Conservation (phyloP, 768 basidiomycete genomes). For the Boletus bicolor region DNA sequence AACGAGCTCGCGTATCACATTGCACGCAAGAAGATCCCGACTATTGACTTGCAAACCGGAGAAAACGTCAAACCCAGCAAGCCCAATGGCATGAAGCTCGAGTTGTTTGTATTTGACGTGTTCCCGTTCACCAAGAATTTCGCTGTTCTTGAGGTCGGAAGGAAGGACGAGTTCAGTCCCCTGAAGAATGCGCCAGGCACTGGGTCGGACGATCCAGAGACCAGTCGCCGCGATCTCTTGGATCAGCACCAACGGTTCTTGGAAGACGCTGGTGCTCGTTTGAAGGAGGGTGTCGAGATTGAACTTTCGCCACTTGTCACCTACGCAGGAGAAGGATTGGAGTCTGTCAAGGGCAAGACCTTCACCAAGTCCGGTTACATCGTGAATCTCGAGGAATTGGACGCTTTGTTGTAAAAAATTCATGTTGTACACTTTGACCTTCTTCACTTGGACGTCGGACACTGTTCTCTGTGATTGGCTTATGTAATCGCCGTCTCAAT, state of each 20-base stretch:
- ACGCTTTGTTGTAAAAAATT: conserved; percentile 51
- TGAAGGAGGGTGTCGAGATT: conserved; percentile 76
- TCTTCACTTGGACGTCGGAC: background rate
- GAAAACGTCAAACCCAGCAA: conserved; percentile 71
- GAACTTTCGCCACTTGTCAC: conserved; percentile 87
- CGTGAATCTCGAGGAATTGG: conserved; percentile 64
- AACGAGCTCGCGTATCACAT: conserved; percentile 93
- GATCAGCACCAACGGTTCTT: conserved; percentile 86
- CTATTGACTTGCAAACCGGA: conserved; percentile 69
- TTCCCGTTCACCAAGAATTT: conserved; percentile 87
- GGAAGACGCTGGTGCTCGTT: conserved; percentile 67
- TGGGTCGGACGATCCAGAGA: conserved; percentile 84
- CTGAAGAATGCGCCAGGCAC: conserved; percentile 97
- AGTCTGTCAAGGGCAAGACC: conserved; percentile 69
- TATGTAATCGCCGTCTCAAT: background rate
- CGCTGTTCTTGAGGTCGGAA: conserved; percentile 83
- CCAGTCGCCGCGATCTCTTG: conserved; percentile 86
- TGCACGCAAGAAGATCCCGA: conserved; percentile 94
- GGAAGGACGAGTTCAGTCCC: conserved; percentile 92
- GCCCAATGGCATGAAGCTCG: conserved; percentile 99
- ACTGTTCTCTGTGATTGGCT: background rate
- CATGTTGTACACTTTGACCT: background rate
- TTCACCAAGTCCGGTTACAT: conserved; percentile 75
- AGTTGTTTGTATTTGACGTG: conserved; percentile 98
- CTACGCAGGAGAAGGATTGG: conserved; percentile 91